Base-by-base conservation (phyloP, 768 basidiomycete species). In the Dioszegia hungarica region DNA sequence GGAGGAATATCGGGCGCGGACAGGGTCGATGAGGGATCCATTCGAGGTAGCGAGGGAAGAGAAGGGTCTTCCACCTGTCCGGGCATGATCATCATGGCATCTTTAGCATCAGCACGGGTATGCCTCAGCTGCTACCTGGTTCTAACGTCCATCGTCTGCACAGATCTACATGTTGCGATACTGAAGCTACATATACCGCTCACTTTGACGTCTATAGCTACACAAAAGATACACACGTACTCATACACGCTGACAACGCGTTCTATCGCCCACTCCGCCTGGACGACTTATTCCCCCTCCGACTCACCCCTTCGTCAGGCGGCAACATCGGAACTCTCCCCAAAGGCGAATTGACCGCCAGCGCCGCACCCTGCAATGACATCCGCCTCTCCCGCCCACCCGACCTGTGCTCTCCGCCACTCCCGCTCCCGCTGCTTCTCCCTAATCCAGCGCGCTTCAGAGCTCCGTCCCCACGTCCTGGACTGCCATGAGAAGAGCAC, bases 11-110 rank as follows among this genome's bases (percentile, higher is more conserved):
- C 43, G 66, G n/a, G 66, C 66, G 17, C 57, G 56, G 54, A 67
- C 63, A 22, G 52, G 57, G 5, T 65, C 66, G n/a, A 62, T 70
- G 40, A 54, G 71, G 28, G 61, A 64, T 58, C 71, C 71, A 20
- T 73, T 73, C 57, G 66, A 73, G n/a, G 64, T 73, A 5, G 68
- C 68, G 14, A 49, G 70, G 40, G 70, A 72, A 43, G 63, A 67
- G 36, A 62, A 60, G 34, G 68, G 64, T 8, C 22, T 63, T 17
- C 52, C 59, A 4, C 28, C 45, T 33, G 52, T 63, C 9, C 58
- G 55, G 36, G 44, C 54, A 25, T 61, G 39, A 49, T 10, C n/a
- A n/a, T n/a, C n/a, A n/a, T n/a, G n/a, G n/a, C n/a, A n/a, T n/a
- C n/a, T n/a, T n/a, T n/a, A n/a, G n/a, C n/a, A n/a, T n/a, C n/a